Base-by-base conservation (phyloP, 2,329 filamentous ascomycete species). In the Alternaria angustiovoidea region DNA sequence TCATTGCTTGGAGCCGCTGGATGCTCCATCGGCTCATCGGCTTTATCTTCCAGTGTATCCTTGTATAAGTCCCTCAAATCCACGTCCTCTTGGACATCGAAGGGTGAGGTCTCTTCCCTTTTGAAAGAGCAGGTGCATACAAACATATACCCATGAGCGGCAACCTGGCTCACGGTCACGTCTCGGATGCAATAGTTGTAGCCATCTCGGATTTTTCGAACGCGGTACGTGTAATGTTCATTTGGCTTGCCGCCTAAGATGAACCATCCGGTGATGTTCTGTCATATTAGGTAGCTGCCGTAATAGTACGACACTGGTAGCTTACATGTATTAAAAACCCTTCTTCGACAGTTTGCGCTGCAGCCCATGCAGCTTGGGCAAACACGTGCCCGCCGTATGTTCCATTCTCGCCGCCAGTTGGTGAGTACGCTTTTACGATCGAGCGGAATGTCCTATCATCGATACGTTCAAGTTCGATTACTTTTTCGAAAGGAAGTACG, bases 341-440 rank as follows among this genome's bases (percentile, higher is more conserved):
- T 28, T 78, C 73, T 6, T 67, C 69, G 12, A 87, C 82, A 2
- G 85, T 87, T 61, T 86, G 82, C 8, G 82, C 82, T 8, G 85
- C 85, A 16, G 85, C 85, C 78, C 83, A 87, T 16, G 83, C 84
- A 32, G 85, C 82, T 71, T 87, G 85, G n/a, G 83, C 82, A 64
- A 83, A 87, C 5, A 86, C 84, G 75, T 87, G 84, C 1, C 85
- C 85, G 12, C 85, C 85, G 71, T 85, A 87, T 0, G 84, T 81
- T 14, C 80, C 75, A 2, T 75, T 76, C 16, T 78, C 71, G 7
- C 74, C 75, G 3, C 78, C 81, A 14, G 71, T 71, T 0, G 83
- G 82, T 11, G 79, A 76, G 61, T 80, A 85, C 0, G 80, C 77
- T 52, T 73, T 76, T 8, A 78, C 75, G 32, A 73, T 77, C 2